Evolutionary conservation across 345 rosid species (phyloP).

Genomic region (Eucalyptus grandis): DNA sequence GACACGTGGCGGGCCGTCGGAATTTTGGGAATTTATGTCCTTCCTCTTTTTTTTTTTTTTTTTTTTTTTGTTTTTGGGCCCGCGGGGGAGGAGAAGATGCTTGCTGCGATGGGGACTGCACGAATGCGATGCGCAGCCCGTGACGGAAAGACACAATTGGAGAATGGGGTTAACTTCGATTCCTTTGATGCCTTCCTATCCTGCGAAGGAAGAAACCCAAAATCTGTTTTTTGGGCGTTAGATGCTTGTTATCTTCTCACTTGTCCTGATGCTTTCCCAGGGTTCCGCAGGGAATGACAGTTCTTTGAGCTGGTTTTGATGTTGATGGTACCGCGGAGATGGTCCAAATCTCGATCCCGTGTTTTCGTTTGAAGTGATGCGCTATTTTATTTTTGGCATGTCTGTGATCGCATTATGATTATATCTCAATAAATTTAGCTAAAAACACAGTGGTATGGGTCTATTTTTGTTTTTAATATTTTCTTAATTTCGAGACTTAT

Average conservation of each 20-base stretch:
- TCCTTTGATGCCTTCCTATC: neutral
- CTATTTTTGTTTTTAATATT: too few species aligned
- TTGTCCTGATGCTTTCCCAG: neutral
- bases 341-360: neutral
- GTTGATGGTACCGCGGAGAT: neutral
- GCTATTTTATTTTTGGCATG: neutral
- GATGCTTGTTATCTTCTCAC: neutral
- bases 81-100: neutral
- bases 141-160: neutral
- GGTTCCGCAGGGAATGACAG: neutral
- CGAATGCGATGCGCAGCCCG: neutral
- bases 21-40: neutral
- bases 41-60: neutral
- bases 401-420: neutral
- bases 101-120: neutral
- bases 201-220: neutral
- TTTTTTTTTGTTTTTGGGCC: fast-evolving
- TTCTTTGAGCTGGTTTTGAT: neutral
- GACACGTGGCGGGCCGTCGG: neutral
- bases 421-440: neutral
- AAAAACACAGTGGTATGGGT: neutral
- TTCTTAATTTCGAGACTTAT: neutral
- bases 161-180: neutral
- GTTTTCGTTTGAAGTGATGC: neutral
- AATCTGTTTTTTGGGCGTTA: neutral